Conservation (phyloP, 208 protist genomes). For the Borovskyia barvae region DNA sequence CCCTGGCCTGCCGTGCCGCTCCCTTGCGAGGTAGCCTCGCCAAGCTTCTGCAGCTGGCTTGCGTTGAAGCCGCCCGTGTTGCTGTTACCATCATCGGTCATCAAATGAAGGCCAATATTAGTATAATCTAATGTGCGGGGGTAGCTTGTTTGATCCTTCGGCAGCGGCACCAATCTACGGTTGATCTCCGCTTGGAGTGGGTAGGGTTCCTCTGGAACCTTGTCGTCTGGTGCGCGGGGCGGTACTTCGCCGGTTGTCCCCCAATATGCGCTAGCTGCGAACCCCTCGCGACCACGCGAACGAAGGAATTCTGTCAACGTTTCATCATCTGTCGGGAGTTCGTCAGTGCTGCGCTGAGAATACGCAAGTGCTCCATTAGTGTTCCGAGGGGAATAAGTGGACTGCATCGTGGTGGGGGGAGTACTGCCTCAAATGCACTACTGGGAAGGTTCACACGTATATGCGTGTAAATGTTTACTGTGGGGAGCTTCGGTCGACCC, state of each 20-base stretch:
- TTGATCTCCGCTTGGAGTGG: slow-evolving; percentile 81
- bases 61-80: slow-evolving; percentile 54
- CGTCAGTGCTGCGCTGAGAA: slow-evolving; percentile 27
- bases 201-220: slow-evolving; percentile 47
- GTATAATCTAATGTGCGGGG: slow-evolving; percentile 72
- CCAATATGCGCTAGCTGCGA: slow-evolving; percentile 86
- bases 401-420: slow-evolving; percentile 16
- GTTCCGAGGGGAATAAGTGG: slow-evolving; percentile 2
- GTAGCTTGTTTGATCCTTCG: slow-evolving; percentile 74
- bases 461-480: too few relatives aligned
- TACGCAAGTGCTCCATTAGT: slow-evolving; percentile 47
- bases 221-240: slow-evolving; percentile 75
- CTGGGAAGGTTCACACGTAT: not conserved
- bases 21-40: not conserved
- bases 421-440: not conserved
- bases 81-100: slow-evolving; percentile 39
- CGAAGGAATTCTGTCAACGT: slow-evolving; percentile 54
- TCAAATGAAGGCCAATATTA: slow-evolving; percentile 59
- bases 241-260: slow-evolving; percentile 69
- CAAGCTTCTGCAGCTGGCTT: slow-evolving; percentile 54
- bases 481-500: too few relatives aligned
- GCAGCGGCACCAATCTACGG: slow-evolving; percentile 81
- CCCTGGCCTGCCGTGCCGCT: too few relatives aligned
- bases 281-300: slow-evolving; percentile 47
- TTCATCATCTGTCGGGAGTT: slow-evolving; percentile 31